Evolutionary conservation across 2,329 filamentous ascomycete genomes (phyloP).

Genomic region (Pseudonectria foliicola): DNA sequence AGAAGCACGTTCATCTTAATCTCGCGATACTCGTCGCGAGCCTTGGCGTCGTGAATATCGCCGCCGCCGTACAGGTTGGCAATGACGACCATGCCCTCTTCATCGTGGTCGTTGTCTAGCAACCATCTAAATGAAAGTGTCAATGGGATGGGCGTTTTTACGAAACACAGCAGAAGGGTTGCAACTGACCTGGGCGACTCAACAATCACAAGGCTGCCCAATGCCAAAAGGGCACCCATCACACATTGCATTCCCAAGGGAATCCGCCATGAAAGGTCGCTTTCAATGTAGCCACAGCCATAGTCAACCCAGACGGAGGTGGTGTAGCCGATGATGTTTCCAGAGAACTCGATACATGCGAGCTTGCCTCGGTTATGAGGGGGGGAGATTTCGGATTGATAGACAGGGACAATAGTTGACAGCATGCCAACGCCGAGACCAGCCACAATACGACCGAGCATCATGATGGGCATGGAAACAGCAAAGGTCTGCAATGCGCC

Average conservation of each 20-base stretch:
- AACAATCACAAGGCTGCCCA: conserved; percentile 87
- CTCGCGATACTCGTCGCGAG: conserved; percentile 91
- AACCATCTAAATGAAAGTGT: conserved; percentile 71
- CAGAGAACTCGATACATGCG: conserved; percentile 95
- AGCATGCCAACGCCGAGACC: conserved; percentile 82
- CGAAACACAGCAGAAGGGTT: conserved; percentile 2
- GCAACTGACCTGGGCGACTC: conserved; percentile 82
- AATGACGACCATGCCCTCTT: conserved; percentile 97
- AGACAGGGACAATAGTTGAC: conserved; percentile 87
- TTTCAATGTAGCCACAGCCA: conserved; percentile 85
- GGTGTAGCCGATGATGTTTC: conserved; percentile 92
- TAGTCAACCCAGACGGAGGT: conserved; percentile 99
- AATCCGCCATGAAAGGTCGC: conserved; percentile 80
- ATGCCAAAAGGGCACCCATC: conserved; percentile 79
- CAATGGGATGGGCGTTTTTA: conserved; percentile 12
- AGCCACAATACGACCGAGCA: conserved; percentile 72
- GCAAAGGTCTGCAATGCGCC: conserved; percentile 80
- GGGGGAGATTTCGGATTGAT: conserved; percentile 92
- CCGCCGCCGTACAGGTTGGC: conserved; percentile 94
- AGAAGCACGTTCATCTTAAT: conserved; percentile 98
- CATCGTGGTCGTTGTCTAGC: conserved; percentile 93
- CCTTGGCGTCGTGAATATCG: conserved; percentile 88
- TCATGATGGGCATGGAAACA: conserved; percentile 83
- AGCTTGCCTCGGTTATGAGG: conserved; percentile 93
- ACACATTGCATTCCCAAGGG: conserved; percentile 88